Evolutionary conservation across 805 yeast species (phyloP).

Genomic region (Kodamaea lidongshanica): DNA sequence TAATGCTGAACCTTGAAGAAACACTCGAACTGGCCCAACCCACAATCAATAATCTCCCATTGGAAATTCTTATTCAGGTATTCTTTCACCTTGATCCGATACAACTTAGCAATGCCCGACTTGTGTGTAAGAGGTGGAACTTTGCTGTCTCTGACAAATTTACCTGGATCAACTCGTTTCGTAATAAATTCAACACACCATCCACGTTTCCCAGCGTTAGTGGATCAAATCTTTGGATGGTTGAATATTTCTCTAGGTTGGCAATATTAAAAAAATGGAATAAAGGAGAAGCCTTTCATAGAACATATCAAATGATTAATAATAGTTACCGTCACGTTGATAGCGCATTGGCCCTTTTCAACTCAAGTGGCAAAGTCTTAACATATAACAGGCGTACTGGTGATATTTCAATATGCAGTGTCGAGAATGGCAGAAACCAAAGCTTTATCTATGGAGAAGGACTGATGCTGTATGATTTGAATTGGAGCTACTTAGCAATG

Average conservation of each 20-base stretch:
- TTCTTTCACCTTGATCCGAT: slow-evolving; percentile 42
- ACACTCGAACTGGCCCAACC: too few relatives aligned
- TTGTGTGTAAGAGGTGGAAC: slow-evolving; percentile 48
- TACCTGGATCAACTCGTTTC: slow-evolving; percentile 45
- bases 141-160: slow-evolving; percentile 37
- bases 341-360: slow-evolving; percentile 20
- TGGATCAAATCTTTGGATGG: slow-evolving; percentile 40
- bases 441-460: slow-evolving; percentile 32
- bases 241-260: slow-evolving; percentile 40
- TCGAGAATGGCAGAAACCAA: slow-evolving; percentile 33
- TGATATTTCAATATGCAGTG: slow-evolving; percentile 24
- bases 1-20: too few relatives aligned
- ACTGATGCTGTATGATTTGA: slow-evolving; percentile 17
- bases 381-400: slow-evolving; percentile 24
- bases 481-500: slow-evolving; percentile 29
- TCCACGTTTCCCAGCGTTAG: slow-evolving; percentile 40
- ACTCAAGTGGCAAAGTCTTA: slow-evolving; percentile 20
- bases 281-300: slow-evolving; percentile 25
- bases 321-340: slow-evolving; percentile 22
- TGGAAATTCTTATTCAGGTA: slow-evolving; percentile 40
- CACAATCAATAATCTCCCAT: slow-evolving; percentile 36
- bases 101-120: slow-evolving; percentile 33
- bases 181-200: slow-evolving; percentile 29
- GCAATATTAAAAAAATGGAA: slow-evolving; percentile 33
- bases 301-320: slow-evolving; percentile 25